Evolutionary conservation across 306 rosid genomes (phyloP), one percentile per base, ranked within the genome.

Genomic region (Malus sieversii): DNA sequence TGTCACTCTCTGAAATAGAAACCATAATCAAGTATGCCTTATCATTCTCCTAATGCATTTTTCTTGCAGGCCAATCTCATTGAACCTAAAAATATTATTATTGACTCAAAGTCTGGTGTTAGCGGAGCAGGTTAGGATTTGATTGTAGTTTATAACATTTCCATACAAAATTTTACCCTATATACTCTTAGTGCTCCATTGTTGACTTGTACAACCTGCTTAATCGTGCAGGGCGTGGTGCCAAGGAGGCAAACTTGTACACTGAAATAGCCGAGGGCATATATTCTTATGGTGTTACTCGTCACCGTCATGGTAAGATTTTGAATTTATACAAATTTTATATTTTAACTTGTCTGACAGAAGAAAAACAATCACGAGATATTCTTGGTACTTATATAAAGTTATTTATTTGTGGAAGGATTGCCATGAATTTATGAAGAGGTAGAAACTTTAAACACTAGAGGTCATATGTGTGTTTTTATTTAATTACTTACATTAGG

Each of bases 21-120:
- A 48, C 55, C 55, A 48, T 15, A 48, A 48, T 5, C 55, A 48
- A 15, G 20, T 15, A 30, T 46, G 68, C 71, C 79, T 77, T 58
- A 25, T 77, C 59, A 42, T 67, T 63, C 73, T 79, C 80, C 69
- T 67, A 53, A 69, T 70, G 70, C 70, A 61, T 58, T 75, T 76
- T 74, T 74, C 58, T 75, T 77, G 75, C 93, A 94, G 98, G 93
- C 90, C 62, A 90, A 88, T 83, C 93, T 92, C 68, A 73, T 95
- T 80, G 79, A 79, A 67, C 74, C 42, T 77, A 80, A 55, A 67
- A 88, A 88, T 83, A 86, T 92, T 68, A 92, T 89, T 59, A 88
- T 92, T 68, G 97, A 95, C 82, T 77, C 97, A n/a, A 95, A 95
- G 82, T 95, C 98, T 74, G 98, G 93, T 64, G 98, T 95, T 67